Evolutionary conservation across 2,329 filamentous ascomycete genomes (phyloP).

Genomic region (Davidsoniella virescens): DNA sequence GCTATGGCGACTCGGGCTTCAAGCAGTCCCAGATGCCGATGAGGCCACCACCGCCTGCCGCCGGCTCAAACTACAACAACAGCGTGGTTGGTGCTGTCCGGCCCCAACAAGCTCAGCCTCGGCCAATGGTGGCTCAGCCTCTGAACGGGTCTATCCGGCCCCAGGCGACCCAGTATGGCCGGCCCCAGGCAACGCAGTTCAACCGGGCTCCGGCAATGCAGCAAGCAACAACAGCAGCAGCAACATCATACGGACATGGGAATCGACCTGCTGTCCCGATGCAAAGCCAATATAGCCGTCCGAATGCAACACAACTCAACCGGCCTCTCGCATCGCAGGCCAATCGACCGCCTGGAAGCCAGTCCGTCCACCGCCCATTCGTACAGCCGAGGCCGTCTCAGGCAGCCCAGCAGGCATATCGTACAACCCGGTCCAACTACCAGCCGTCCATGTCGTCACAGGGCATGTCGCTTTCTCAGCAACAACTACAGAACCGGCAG

Average conservation of each 20-base stretch:
- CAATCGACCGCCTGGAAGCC: not conserved
- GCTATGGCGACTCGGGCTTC: no score
- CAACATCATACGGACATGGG: not conserved
- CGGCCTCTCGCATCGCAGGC: not conserved
- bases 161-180: conserved; percentile 27
- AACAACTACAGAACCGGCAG: not conserved
- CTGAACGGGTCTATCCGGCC: conserved; percentile 14
- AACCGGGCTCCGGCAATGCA: not conserved
- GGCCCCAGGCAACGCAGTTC: conserved; percentile 14
- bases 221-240: not conserved
- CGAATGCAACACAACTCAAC: conserved; percentile 2
- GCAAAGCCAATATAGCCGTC: conserved; percentile 25
- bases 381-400: conserved; percentile 4
- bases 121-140: not conserved
- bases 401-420: not conserved
- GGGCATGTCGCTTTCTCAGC: no score
- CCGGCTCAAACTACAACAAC: not conserved
- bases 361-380: conserved; percentile 1
- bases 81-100: not conserved
- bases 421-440: not conserved
- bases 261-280: not conserved
- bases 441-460: no score
- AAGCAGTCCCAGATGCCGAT: not conserved
- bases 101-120: conserved; percentile 12
- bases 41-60: not conserved